phyloP scores from a whole-genome alignment of 2,329 filamentous ascomycete genomes.

The Elsinoe australis region DNA sequence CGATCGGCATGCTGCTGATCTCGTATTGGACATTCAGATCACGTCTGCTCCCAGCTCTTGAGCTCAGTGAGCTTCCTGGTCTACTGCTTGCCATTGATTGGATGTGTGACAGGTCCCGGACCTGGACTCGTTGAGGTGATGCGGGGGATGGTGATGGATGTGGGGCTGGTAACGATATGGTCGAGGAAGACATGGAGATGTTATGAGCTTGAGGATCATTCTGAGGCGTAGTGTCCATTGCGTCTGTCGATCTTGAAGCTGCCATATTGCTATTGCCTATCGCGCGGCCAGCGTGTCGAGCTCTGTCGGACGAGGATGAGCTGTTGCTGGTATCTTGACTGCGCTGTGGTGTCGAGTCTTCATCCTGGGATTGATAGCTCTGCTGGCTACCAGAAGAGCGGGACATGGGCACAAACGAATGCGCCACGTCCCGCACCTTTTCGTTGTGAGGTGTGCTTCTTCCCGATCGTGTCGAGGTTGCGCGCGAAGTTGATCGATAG shows the following conservation, averaged over 20 bases:
- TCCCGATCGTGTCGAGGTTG: constrained; percentile 9
- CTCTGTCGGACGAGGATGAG: constrained; percentile 5
- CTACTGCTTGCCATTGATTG: constrained; percentile 71
- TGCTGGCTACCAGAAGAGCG: constrained; percentile 12
- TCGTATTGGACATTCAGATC: constrained; percentile 65
- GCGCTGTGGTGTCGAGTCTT: constrained; percentile 13
- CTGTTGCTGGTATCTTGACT: background rate
- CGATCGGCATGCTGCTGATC: constrained; percentile 94
- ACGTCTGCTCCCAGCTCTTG: constrained; percentile 36
- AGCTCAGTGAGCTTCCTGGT: constrained; percentile 30
- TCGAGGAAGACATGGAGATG: constrained; percentile 34
- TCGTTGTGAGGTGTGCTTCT: constrained; percentile 13
- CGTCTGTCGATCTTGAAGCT: constrained; percentile 5
- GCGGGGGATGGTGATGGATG: constrained; percentile 28
- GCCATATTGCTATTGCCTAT: background rate
- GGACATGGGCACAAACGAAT: constrained; percentile 19
- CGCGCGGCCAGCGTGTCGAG: background rate
- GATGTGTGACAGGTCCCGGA: constrained; percentile 85
- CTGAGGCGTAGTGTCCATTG: background rate
- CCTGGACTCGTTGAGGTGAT: constrained; percentile 57
- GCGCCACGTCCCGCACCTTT: constrained; percentile 11
- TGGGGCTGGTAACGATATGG: constrained; percentile 29
- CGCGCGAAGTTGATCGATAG: background rate
- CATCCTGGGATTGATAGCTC: constrained; percentile 17
- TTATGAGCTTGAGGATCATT: background rate